Base-by-base conservation (phyloP, 2,329 filamentous ascomycete species). In the Aspergillus fructus region DNA sequence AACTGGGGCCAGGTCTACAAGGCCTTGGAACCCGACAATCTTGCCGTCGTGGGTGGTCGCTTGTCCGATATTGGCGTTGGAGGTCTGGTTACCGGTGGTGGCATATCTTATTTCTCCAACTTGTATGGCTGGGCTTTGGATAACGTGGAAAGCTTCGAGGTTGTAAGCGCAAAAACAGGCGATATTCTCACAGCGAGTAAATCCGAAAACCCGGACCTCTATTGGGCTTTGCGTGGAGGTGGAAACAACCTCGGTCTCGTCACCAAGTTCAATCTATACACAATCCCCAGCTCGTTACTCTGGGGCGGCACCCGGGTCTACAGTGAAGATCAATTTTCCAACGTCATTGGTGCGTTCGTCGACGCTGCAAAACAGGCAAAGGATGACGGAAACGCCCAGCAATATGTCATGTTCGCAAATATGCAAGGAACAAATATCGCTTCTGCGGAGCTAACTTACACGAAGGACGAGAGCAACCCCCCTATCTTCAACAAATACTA, bases 191-290 rank as follows among this genome's bases (percentile, higher is more conserved):
- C 67, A 4, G 74, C 70, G 4, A 75, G 67, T 34, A 53, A 58
- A 0, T 61, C 49, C 1, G 55, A 67, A 7, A 66, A 73, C 47
- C 23, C 67, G 2, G 75, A 78, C 49, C 68, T 79, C 1, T 79
- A 70, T 62, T 76, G 69, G 66, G 76, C 76, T 5, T 64, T 78
- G 5, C 67, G 71, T 12, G 77, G 76, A 9, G 76, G 76, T 11
- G 73, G 73, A 30, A 73, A 71, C 62, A 76, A 76, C 56, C 70
- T 76, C 53, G 69, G 64, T 24, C 66, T 76, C 41, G 71, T 77
- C 53, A 74, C 78, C 15, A 68, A 65, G 9, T 76, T 76, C 57
- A 73, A 78, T 21, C 65, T 81, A 13, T 67, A 68, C 12, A 75
- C 76, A 0, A 71, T 74, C 46, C 66, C 71, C 1, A 72, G 67